Evolutionary conservation across 2,329 filamentous ascomycete genomes (phyloP), one percentile per base, ranked within the genome.

Genomic region (Botrytis fragariae): DNA sequence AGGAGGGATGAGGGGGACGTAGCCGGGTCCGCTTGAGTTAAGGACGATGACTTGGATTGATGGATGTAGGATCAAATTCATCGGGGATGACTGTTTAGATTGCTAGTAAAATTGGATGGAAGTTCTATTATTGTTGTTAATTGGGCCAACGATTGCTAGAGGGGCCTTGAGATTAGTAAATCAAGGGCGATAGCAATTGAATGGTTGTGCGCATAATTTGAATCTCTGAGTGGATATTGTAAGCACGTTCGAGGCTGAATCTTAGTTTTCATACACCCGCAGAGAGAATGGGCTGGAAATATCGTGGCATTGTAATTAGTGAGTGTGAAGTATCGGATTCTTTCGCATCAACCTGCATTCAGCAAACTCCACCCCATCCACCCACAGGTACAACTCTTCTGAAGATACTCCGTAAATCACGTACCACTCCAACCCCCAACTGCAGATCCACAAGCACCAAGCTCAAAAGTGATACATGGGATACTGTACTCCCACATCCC

Each of bases 231-330:
- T 4, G 22, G 10, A 5, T 25, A 9, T 14, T 51, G 22, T 0
- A 51, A 0, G 25, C 4, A 12, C 0, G 22, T 25, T 14, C 9
- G 12, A 14, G 22, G 10, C 1, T 14, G 4, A 1, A 14, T 51
- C 4, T 25, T 51, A 3, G 6, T 51, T 6, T 51, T n/a, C 22
- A 6, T 51, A 51, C 0, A n/a, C 1, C 25, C n/a, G 48, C 10
- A n/a, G 18, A 45, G 62, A 48, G 25, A 64, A 25, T 18, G 16
- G 44, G 16, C 22, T 25, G 42, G 10, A 48, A 18, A 35, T 35
- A 16, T 45, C 5, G 16, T 25, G 18, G 20, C 35, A 16, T 64
- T 25, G 39, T 42, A 14, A 64, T 20, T 20, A 35, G 22, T 51
- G 10, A 10, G 10, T 51, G n/a, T 48, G 8, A 48, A 0, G 3